Evolutionary conservation across 2,329 filamentous ascomycete genomes (phyloP).

Genomic region (Onygenales sp.): DNA sequence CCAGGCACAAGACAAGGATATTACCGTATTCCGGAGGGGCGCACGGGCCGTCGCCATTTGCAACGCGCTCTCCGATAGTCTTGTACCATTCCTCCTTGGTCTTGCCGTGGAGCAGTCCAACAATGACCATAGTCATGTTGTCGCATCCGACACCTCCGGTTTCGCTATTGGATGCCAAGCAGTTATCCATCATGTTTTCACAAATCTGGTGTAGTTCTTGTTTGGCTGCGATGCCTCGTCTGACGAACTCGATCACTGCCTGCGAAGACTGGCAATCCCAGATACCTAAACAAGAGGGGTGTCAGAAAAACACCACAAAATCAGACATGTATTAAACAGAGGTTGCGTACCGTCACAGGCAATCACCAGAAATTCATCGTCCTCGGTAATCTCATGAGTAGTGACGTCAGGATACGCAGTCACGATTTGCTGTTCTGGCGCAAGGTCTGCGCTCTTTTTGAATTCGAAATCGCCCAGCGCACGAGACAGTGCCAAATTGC

Average conservation of each 20-base stretch:
- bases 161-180: constrained; percentile 92
- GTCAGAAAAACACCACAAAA: neutral
- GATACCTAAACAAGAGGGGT: constrained; percentile 57
- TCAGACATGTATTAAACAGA: neutral
- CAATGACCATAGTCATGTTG: constrained; percentile 97
- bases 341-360: constrained; percentile 71
- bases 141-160: constrained; percentile 96
- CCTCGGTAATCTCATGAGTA: constrained; percentile 77
- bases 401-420: constrained; percentile 94
- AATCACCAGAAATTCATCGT: constrained; percentile 92
- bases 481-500: constrained; percentile 90
- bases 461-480: constrained; percentile 99
- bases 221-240: constrained; percentile 91
- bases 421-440: constrained; percentile 97
- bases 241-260: constrained; percentile 91
- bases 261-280: constrained; percentile 99
- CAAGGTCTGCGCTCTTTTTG: constrained; percentile 95
- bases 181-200: constrained; percentile 99
- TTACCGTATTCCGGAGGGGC: constrained; percentile 99
- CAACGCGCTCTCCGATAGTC: constrained; percentile 84
- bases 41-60: constrained; percentile 93
- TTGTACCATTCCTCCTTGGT: constrained; percentile 98
- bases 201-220: constrained; percentile 92
- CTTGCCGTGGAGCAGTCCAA: constrained; percentile 83
- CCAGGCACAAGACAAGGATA: constrained; percentile 41